Evolutionary conservation across 139 green algal species (phyloP).

Genomic region (Haematococcus lacustris): DNA sequence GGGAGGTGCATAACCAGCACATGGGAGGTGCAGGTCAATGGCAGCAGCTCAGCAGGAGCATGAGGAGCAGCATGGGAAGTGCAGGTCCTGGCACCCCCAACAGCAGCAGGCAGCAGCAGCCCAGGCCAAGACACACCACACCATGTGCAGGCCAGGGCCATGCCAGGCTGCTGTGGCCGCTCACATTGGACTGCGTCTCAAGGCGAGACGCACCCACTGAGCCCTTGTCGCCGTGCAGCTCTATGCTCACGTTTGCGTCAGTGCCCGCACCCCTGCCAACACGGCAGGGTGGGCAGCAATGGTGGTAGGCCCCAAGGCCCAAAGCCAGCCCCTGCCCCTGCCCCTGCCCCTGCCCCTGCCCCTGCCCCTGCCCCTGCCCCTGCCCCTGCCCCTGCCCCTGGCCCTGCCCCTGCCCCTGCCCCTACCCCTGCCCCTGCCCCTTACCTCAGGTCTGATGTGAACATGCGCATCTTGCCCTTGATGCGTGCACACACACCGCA

Average conservation of each 20-base stretch:
- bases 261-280: slow-evolving; percentile 29
- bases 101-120: not conserved
- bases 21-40: not conserved
- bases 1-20: too few species aligned
- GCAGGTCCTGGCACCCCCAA: not conserved
- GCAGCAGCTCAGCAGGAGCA: not conserved
- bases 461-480: too few species aligned
- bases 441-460: too few species aligned
- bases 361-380: too few species aligned
- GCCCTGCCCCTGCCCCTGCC: too few species aligned
- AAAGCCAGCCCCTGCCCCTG: too few species aligned
- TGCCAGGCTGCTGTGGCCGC: slow-evolving; percentile 22
- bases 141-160: not conserved
- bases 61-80: not conserved
- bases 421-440: too few species aligned
- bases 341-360: too few species aligned
- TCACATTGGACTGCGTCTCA: slow-evolving; percentile 32
- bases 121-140: too few species aligned
- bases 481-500: too few species aligned
- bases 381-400: too few species aligned
- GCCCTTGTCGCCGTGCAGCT: slow-evolving; percentile 41
- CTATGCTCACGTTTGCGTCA: slow-evolving; percentile 34
- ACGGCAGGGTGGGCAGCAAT: not conserved
- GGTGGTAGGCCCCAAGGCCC: not conserved
- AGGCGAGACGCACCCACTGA: slow-evolving; percentile 28